A percentile compares a stretch with the other conserved stretches of the same genome.
Evolutionary conservation across 148 eudicot species (phyloP).

Genomic region (Rhododendron ovatum): DNA sequence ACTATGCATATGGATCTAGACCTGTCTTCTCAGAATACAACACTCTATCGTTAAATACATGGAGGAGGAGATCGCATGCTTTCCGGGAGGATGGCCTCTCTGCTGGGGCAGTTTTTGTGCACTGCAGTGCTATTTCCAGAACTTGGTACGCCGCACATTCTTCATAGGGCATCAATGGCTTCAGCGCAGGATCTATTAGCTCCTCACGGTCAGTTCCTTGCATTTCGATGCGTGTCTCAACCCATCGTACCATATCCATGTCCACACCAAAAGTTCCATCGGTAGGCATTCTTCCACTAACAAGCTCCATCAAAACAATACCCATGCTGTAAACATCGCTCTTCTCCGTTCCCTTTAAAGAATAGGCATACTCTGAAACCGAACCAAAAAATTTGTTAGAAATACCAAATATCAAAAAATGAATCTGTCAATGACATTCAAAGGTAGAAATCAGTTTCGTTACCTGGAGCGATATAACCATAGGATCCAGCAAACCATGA

Average conservation of each 20-base stretch:
- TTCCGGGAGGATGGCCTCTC: conserved; percentile 86
- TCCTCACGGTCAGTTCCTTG: conserved; percentile 42
- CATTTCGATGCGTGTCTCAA: conserved; percentile 53
- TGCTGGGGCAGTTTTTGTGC: conserved; percentile 83
- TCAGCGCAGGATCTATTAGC: conserved; percentile 59
- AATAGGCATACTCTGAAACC: conserved; percentile 77
- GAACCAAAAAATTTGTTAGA: not conserved
- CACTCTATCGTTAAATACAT: conserved; percentile 44
- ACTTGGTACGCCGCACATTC: conserved; percentile 62
- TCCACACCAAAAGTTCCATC: conserved; percentile 67
- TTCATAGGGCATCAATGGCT: conserved; percentile 48
- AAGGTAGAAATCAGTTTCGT: not conserved
- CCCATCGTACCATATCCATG: conserved; percentile 95
- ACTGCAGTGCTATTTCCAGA: conserved; percentile 72
- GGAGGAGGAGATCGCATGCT: conserved; percentile 62
- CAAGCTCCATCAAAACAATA: conserved; percentile 89
- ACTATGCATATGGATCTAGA: conserved; percentile 33
- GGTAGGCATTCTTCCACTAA: conserved; percentile 85
- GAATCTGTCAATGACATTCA: not conserved
- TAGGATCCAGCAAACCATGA: conserved; percentile 94
- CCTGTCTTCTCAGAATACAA: conserved; percentile 32
- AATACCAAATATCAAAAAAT: not conserved
- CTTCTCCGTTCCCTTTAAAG: conserved; percentile 88
- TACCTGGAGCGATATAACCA: conserved; percentile 99
- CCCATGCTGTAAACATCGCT: conserved; percentile 99